phyloP scores from a whole-genome alignment of 2,329 filamentous ascomycete genomes.

The Emmonsiellopsis sp. region DNA sequence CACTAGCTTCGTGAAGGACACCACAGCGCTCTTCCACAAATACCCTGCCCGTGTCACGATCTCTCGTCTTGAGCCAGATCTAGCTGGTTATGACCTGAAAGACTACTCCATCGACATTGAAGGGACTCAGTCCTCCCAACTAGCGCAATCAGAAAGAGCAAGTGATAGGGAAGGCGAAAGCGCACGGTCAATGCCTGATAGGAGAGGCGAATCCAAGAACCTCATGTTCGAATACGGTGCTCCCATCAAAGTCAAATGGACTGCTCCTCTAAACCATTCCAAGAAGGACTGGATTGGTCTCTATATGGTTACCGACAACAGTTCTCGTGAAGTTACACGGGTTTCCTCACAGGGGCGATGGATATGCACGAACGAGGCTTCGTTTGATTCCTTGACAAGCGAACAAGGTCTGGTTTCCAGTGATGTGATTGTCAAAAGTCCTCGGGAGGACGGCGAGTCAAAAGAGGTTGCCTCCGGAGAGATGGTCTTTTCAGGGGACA shows the following conservation, averaged over 20 bases:
- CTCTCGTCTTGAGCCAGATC: conserved; percentile 66
- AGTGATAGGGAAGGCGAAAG: conserved; percentile 66
- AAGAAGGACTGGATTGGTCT: conserved; percentile 93
- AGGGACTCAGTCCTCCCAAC: conserved; percentile 50
- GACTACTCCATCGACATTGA: conserved; percentile 71
- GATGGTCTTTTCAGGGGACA: conserved; percentile 81
- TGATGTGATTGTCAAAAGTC: conserved; percentile 49
- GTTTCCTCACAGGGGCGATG: conserved; percentile 82
- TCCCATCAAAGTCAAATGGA: conserved; percentile 84
- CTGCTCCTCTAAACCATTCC: conserved; percentile 75
- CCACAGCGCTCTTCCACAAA: conserved; percentile 76
- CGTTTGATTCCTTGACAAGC: conserved; percentile 65
- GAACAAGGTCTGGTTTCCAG: conserved; percentile 68
- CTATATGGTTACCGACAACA: conserved; percentile 93
- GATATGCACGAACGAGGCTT: conserved; percentile 68
- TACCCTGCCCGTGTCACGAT: conserved; percentile 82
- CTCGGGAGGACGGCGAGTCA: conserved; percentile 36
- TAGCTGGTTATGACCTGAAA: conserved; percentile 69
- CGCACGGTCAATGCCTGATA: conserved; percentile 56
- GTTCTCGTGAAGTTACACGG: conserved; percentile 72
- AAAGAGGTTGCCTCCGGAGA: conserved; percentile 65
- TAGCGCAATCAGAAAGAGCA: conserved; percentile 48
- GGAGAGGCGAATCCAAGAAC: conserved; percentile 57
- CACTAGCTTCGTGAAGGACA: conserved; percentile 79
- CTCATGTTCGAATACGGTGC: conserved; percentile 80